Evolutionary conservation across 2,329 filamentous ascomycete genomes (phyloP).

Genomic region (Calonectria ilicicola): DNA sequence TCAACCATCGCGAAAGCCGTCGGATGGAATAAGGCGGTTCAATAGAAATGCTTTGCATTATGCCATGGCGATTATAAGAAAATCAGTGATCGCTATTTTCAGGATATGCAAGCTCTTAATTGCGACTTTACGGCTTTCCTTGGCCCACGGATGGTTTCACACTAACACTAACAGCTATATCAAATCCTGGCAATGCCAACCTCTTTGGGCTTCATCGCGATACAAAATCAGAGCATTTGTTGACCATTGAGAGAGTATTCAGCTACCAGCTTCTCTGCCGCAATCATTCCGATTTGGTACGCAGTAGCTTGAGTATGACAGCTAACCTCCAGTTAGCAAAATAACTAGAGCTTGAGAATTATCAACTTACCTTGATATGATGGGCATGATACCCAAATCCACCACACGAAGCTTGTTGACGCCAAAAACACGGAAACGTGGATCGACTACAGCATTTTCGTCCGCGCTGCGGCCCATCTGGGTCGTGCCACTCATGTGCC

Average conservation of each 20-base stretch:
- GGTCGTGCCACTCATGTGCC: constrained; percentile 68
- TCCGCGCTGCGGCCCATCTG: constrained; percentile 65
- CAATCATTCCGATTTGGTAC: constrained; percentile 64
- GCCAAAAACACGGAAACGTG: constrained; percentile 32
- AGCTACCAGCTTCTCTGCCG: constrained; percentile 56
- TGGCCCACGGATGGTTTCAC: too few relatives aligned
- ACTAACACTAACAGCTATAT: too few relatives aligned
- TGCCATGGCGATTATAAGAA: too few relatives aligned
- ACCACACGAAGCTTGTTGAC: constrained; percentile 35
- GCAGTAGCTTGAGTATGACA: constrained; percentile 65
- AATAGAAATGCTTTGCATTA: too few relatives aligned
- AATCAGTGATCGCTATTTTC: too few relatives aligned
- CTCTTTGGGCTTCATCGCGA: too few relatives aligned
- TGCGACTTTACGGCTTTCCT: too few relatives aligned
- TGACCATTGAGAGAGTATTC: constrained; percentile 21
- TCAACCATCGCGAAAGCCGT: too few relatives aligned
- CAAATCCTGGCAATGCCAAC: too few relatives aligned
- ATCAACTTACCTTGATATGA: constrained; percentile 45
- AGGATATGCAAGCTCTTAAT: too few relatives aligned
- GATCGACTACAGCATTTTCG: constrained; percentile 60
- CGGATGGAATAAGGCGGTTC: too few relatives aligned
- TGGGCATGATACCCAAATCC: constrained; percentile 39
- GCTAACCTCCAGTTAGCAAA: constrained; percentile 40
- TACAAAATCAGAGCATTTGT: not conserved
- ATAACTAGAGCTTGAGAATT: not conserved